phyloP scores from a whole-genome alignment of 441 rosid species.

The Euphorbia corollata region DNA sequence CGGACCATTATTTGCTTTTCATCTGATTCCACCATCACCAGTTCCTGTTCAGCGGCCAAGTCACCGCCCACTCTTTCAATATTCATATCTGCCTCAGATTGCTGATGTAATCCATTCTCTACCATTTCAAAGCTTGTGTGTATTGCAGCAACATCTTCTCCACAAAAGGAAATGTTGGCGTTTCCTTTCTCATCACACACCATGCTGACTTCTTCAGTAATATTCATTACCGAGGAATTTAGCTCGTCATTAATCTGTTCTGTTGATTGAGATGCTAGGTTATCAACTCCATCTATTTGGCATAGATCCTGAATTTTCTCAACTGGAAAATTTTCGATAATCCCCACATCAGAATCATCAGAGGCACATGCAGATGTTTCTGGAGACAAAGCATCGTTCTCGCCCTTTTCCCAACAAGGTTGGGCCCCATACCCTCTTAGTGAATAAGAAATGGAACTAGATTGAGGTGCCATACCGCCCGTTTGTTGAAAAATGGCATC shows the following conservation, averaged over 20 bases:
- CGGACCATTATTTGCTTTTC: conserved; percentile 25
- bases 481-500: conserved; percentile 45
- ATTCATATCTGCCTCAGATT: conserved; percentile 18
- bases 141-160: conserved; percentile 22
- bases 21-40: conserved; percentile 24
- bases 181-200: conserved; percentile 18
- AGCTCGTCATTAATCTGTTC: conserved; percentile 23
- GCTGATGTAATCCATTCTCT: conserved; percentile 20
- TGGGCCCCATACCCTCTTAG: conserved; percentile 34
- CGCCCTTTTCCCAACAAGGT: conserved; percentile 52
- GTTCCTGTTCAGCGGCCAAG: too few species aligned
- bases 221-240: conserved; percentile 22
- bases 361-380: conserved; percentile 45
- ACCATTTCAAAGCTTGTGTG: conserved; percentile 4
- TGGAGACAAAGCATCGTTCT: conserved; percentile 32
- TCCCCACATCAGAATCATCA: conserved; percentile 57
- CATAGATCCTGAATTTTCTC: conserved; percentile 19
- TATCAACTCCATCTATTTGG: conserved; percentile 12
- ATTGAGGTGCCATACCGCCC: conserved; percentile 32
- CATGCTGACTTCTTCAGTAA: conserved; percentile 26
- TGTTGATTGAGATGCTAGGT: conserved; percentile 17
- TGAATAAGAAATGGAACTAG: conserved; percentile 24
- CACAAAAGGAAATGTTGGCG: conserved; percentile 21
- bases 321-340: conserved; percentile 35
- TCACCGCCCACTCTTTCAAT: neutral